A percentile compares a stretch with the other conserved stretches of the same genome.
phyloP scores from a whole-genome alignment of 192 early-diverging fungal species.

The Backusella tarrabulga region DNA sequence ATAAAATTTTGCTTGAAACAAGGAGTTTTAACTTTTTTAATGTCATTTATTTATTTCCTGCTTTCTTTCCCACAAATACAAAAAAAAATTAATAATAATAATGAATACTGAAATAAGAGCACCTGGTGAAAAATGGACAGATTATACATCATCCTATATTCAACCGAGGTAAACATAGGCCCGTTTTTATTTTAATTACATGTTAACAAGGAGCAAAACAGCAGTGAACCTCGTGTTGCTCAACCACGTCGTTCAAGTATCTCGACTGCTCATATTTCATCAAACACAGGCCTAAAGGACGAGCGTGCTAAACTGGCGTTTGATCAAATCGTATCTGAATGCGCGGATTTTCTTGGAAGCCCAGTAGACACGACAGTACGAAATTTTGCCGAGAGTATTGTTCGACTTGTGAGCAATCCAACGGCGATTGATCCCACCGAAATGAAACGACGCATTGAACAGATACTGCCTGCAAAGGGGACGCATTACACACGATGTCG shows the following conservation, averaged over 20 bases:
- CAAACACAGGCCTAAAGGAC: not conserved
- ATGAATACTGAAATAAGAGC: constrained; percentile 16
- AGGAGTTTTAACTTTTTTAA: not conserved
- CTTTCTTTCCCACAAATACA: not conserved
- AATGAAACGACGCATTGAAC: constrained; percentile 8
- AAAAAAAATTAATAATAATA: not conserved
- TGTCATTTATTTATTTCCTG: not conserved
- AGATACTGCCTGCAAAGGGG: not conserved
- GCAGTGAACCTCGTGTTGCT: not conserved
- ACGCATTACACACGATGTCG: not conserved
- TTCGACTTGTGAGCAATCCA: not conserved
- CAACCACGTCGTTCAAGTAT: not conserved
- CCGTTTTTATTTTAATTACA: not conserved
- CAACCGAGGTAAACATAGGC: constrained; percentile 4
- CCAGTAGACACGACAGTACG: not conserved
- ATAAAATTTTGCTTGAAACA: too few relatives aligned
- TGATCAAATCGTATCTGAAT: not conserved
- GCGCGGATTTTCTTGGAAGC: not conserved
- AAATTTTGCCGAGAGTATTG: constrained; percentile 3
- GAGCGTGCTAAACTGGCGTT: not conserved
- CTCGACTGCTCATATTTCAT: constrained; percentile 8
- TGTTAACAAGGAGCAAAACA: not conserved
- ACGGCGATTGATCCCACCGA: not conserved
- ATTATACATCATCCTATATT: not conserved
- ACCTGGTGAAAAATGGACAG: constrained; percentile 7